phyloP scores from a whole-genome alignment of 2,329 filamentous ascomycete genomes.

The Bertia moriformis region DNA sequence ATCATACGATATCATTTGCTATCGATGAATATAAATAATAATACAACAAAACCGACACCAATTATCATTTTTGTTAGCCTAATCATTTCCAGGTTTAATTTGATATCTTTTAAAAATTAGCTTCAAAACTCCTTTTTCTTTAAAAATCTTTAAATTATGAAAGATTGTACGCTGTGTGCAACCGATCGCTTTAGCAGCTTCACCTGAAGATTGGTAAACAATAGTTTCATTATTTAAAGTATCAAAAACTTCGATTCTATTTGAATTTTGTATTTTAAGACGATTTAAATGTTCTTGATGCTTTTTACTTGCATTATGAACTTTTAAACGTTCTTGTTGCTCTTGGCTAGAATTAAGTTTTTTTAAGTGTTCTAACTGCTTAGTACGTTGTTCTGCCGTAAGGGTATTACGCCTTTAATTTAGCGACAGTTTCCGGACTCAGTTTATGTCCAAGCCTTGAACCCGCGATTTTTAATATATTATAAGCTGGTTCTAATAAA shows the following conservation, averaged over 20 bases:
- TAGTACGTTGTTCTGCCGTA: not conserved
- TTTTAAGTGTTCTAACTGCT: not conserved
- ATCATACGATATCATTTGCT: too few species aligned
- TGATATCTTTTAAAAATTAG: too few species aligned
- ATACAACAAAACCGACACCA: too few species aligned
- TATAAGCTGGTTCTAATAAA: conserved; percentile 4
- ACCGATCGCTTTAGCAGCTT: not conserved
- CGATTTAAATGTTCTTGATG: not conserved
- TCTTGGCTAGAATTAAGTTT: too few species aligned
- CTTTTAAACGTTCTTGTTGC: not conserved
- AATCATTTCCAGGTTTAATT: not conserved
- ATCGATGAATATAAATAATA: too few species aligned
- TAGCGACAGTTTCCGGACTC: not conserved
- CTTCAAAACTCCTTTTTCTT: not conserved
- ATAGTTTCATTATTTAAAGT: not conserved
- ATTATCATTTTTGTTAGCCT: not conserved
- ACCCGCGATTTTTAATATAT: conserved; percentile 4
- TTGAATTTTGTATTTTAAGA: not conserved
- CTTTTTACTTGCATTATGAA: not conserved
- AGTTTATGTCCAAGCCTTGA: conserved; percentile 4
- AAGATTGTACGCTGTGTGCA: not conserved
- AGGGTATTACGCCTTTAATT: not conserved
- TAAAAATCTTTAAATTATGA: not conserved
- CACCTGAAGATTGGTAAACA: not conserved
- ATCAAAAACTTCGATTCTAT: not conserved